phyloP scores from a whole-genome alignment of 2,329 filamentous ascomycete genomes.

The Diplodia sapinea region DNA sequence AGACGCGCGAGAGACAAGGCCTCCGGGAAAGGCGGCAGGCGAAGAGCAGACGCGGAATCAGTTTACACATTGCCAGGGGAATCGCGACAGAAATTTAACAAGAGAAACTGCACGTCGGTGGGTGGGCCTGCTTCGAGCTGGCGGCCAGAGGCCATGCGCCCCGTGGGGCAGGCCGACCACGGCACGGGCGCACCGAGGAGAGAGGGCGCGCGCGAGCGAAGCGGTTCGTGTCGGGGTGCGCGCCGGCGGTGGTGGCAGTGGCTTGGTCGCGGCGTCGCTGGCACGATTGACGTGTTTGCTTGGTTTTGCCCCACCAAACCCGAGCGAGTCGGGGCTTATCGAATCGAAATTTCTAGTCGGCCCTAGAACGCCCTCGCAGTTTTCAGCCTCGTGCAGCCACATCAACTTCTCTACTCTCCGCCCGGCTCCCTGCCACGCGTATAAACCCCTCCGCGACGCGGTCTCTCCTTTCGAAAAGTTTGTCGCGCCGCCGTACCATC shows the following conservation, averaged over 20 bases:
- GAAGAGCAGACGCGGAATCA: background rate
- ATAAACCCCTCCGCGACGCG: constrained; percentile 18
- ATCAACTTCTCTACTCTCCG: constrained; percentile 21
- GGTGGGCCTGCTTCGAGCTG: background rate
- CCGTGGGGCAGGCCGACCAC: background rate
- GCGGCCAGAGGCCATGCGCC: background rate
- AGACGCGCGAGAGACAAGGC: background rate
- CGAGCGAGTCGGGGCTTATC: constrained; percentile 13
- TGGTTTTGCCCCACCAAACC: constrained; percentile 24
- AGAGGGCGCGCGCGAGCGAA: background rate
- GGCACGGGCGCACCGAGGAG: too few species aligned
- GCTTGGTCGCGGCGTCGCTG: background rate
- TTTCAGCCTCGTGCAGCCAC: constrained; percentile 31
- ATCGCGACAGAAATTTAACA: constrained; percentile 8
- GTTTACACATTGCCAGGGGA: constrained; percentile 19
- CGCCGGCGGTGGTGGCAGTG: constrained; percentile 1
- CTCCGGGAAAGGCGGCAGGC: constrained; percentile 21
- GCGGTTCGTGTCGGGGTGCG: background rate
- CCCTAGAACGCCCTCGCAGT: constrained; percentile 15
- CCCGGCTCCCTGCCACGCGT: constrained; percentile 24
- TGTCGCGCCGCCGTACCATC: constrained; percentile 12
- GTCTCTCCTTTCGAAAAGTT: constrained; percentile 13
- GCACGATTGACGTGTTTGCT: constrained; percentile 25
- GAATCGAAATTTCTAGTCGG: constrained; percentile 22
- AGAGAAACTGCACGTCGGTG: constrained; percentile 24